phyloP scores from a whole-genome alignment of 2,329 filamentous ascomycete genomes.

The Plenodomus lindquistii region DNA sequence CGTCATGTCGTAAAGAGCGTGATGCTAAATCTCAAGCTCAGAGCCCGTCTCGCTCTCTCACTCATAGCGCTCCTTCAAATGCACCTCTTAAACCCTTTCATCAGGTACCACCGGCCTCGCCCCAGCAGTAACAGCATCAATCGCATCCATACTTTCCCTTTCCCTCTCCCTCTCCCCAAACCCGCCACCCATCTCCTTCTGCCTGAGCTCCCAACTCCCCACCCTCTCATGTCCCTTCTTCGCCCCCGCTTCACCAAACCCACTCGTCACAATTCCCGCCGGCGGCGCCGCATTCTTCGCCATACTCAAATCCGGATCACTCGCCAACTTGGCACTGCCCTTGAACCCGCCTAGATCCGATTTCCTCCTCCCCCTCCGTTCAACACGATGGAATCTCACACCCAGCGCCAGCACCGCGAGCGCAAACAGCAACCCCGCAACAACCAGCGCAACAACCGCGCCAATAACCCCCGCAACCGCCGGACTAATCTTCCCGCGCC shows the following conservation, averaged over 20 bases:
- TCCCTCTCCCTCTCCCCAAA: slow-evolving; percentile 28
- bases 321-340: slow-evolving; percentile 57
- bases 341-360: slow-evolving; percentile 59
- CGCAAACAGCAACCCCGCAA: slow-evolving; percentile 49
- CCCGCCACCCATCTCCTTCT: slow-evolving; percentile 33
- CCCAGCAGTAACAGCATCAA: slow-evolving; percentile 45
- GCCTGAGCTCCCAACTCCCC: slow-evolving; percentile 61
- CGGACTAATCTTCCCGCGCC: slow-evolving; percentile 40
- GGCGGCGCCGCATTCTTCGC: slow-evolving; percentile 47
- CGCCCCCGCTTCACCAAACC: slow-evolving; percentile 8
- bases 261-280: slow-evolving; percentile 32
- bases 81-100: slow-evolving; percentile 52
- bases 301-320: slow-evolving; percentile 57
- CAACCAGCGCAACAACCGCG: slow-evolving; percentile 55
- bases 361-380: slow-evolving; percentile 31
- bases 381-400: slow-evolving; percentile 49
- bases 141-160: slow-evolving; percentile 51
- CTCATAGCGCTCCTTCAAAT: too few species aligned
- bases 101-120: slow-evolving; percentile 49
- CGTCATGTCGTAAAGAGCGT: slow-evolving; percentile 3
- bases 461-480: slow-evolving; percentile 61
- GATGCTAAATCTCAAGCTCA: too few species aligned
- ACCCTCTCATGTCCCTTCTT: slow-evolving; percentile 54
- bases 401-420: slow-evolving; percentile 51
- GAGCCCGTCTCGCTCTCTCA: background rate